Percentiles rank a stretch among this genome's conserved stretches.
Conservation (phyloP, 108 stramenopile species). For the Fragilaria radians region DNA sequence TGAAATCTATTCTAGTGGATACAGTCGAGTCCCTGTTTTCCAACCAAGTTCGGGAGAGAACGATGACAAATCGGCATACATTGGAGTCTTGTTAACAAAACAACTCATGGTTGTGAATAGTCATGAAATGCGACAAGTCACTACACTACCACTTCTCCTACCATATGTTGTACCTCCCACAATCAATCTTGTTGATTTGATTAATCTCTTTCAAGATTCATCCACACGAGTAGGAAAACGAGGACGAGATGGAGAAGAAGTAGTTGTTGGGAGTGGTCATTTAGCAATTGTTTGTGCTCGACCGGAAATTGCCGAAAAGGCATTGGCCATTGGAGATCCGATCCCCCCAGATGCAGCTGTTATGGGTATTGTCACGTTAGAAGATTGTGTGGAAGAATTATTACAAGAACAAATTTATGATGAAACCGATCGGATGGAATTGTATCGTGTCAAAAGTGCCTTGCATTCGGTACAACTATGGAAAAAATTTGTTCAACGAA, state of each 20-base stretch:
- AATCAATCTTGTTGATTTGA: slow-evolving; percentile 61
- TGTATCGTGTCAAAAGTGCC: no score
- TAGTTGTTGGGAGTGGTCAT: slow-evolving; percentile 65
- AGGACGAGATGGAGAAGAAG: slow-evolving; percentile 61
- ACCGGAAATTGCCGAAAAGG: slow-evolving; percentile 38
- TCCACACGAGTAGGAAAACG: slow-evolving; percentile 32
- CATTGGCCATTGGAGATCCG: slow-evolving; percentile 37
- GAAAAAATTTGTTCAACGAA: no score
- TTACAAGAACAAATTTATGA: slow-evolving; percentile 82
- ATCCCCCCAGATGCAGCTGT: slow-evolving; percentile 54
- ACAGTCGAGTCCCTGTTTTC: slow-evolving; percentile 66
- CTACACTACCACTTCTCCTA: slow-evolving; percentile 45
- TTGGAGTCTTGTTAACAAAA: slow-evolving; percentile 49
- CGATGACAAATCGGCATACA: slow-evolving; percentile 26
- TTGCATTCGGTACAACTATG: no score
- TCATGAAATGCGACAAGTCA: slow-evolving; percentile 39
- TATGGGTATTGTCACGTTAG: slow-evolving; percentile 72
- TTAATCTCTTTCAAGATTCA: no score
- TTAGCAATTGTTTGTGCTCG: slow-evolving; percentile 69
- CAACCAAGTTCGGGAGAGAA: slow-evolving; percentile 11
- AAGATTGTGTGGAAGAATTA: slow-evolving; percentile 69
- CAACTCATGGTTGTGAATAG: slow-evolving; percentile 64
- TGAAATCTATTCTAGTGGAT: slow-evolving; percentile 60
- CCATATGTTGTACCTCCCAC: slow-evolving; percentile 56
- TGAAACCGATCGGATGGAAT: slow-evolving; percentile 52